phyloP scores from a whole-genome alignment of 2,329 filamentous ascomycete genomes.

The Alternaria ventricosa region DNA sequence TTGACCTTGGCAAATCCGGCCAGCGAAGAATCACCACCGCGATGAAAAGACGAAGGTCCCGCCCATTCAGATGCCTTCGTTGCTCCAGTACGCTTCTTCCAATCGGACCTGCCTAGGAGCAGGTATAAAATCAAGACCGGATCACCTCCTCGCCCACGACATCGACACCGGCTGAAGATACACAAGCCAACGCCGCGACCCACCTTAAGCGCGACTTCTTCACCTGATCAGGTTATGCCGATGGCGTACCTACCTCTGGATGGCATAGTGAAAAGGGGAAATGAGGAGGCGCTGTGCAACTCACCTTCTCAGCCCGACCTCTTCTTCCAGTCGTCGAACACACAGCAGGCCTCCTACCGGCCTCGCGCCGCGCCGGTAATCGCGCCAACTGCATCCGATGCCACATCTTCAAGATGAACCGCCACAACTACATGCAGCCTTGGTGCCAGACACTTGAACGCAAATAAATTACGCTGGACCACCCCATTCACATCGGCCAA shows the following conservation, averaged over 20 bases:
- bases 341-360: neutral
- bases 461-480: neutral
- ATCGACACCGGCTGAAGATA: neutral
- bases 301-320: neutral
- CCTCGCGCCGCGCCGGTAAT: neutral
- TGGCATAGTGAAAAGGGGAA: neutral
- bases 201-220: neutral
- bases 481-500: neutral
- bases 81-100: neutral
- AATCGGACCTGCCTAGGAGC: neutral
- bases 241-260: neutral
- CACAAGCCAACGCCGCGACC: neutral
- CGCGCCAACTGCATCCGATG: neutral
- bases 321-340: neutral
- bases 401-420: neutral
- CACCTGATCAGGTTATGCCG: neutral
- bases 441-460: neutral
- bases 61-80: neutral
- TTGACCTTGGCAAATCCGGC: neutral
- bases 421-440: neutral
- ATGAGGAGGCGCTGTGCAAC: neutral
- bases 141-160: neutral
- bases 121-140: neutral
- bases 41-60: neutral
- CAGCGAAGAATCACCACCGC: neutral